These are phyloP conservation scores for Lipomyces sp. DNA, from an alignment of 805 yeast species.

Conservation along the genomic window DNA sequence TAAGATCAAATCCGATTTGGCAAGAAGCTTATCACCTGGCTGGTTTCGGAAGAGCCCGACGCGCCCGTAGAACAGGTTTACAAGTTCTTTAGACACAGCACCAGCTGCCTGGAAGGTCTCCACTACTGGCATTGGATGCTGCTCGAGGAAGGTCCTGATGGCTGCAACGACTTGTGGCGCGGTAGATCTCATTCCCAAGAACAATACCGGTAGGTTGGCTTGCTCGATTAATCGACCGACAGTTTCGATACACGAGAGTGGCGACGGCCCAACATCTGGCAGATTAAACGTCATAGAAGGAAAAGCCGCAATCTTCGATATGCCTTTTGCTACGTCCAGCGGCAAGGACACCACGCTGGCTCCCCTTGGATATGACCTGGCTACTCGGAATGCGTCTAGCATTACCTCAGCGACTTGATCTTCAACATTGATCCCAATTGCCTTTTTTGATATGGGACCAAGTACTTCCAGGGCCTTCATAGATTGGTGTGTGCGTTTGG, in stretches of 20 bases:
- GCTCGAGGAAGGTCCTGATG: background rate
- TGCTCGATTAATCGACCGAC: background rate
- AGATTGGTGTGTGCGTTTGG: background rate
- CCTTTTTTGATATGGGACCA: background rate
- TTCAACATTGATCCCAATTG: background rate
- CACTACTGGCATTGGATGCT: background rate
- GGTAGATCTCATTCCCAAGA: background rate
- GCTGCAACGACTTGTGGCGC: background rate
- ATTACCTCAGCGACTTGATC: slow-evolving; percentile 1
- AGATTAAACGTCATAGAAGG: background rate
- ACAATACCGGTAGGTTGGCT: background rate
- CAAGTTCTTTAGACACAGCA: background rate
- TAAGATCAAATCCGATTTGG: background rate
- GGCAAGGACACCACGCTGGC: slow-evolving; percentile 2
- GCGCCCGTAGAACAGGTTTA: background rate
- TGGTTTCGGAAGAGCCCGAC: slow-evolving; percentile 5
- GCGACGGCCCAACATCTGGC: background rate
- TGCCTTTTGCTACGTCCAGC: background rate
- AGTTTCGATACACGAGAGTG: background rate
- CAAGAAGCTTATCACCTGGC: slow-evolving; percentile 1
- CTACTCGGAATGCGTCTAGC: background rate
- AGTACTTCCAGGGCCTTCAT: background rate
- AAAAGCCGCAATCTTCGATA: background rate
- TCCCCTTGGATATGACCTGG: background rate
- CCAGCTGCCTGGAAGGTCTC: background rate